Base-by-base conservation (phyloP, 2,329 filamentous ascomycete genomes). In the Nothophoma quercina region DNA sequence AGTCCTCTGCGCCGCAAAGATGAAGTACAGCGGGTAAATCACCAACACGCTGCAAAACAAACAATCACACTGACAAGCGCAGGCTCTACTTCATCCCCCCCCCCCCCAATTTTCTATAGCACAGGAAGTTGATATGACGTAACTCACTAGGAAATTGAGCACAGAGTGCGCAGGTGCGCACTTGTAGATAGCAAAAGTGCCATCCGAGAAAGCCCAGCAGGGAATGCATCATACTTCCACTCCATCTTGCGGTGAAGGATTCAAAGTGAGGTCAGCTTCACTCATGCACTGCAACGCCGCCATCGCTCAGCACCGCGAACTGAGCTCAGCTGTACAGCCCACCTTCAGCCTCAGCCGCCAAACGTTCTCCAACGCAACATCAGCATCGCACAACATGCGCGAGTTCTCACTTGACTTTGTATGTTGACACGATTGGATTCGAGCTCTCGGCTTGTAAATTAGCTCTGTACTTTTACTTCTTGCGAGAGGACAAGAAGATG, bases 41-140 rank as follows among this genome's bases (percentile, higher is more conserved):
- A 6, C 33, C 5, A 12, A 7, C 12, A 15, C 5, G 2, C 10
- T 16, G 7, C 16, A 3, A 10, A 6, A 5, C 2, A n/a, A 13
- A 18, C 36, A 35, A 16, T 42, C 22, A 25, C 3, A 29, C 9
- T n/a, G n/a, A n/a, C 6, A 5, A 15, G 1, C 18, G 10, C 29
- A 73, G 71, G 38, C 55, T 75, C 23, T 75, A 69, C 58, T 68
- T 69, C 62, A 60, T 75, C 51, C 59, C 63, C 46, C 68, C 67
- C 45, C 64, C 58, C 9, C 56, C 59, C 8, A 59, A 58, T 5
- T n/a, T n/a, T n/a, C n/a, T n/a, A n/a, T n/a, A n/a, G n/a, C n/a
- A n/a, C n/a, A n/a, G n/a, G n/a, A n/a, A n/a, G n/a, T n/a, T n/a
- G n/a, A n/a, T n/a, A n/a, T n/a, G n/a, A n/a, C n/a, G n/a, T n/a